A percentile compares a stretch with the other conserved stretches of the same genome.
phyloP scores from a whole-genome alignment of 306 rosid genomes.

The Gillenia trifoliata region DNA sequence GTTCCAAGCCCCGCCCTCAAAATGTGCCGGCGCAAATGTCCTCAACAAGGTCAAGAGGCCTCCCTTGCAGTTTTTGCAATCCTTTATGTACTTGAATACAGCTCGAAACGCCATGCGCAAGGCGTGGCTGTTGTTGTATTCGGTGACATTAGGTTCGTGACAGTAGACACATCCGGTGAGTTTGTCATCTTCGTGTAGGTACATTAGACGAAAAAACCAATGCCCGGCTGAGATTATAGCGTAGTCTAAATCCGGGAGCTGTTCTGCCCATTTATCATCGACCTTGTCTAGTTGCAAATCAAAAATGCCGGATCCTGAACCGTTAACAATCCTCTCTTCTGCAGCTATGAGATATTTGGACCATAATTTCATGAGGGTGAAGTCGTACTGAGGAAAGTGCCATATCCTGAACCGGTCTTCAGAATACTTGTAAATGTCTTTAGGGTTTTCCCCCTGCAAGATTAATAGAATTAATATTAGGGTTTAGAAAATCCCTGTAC shows the following conservation, averaged over 20 bases:
- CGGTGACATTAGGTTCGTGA: constrained; percentile 38
- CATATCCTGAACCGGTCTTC: constrained; percentile 64
- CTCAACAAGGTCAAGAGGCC: constrained; percentile 48
- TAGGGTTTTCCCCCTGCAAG: constrained; percentile 64
- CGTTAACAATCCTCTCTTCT: constrained; percentile 61
- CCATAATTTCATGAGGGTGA: constrained; percentile 70
- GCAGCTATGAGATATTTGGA: constrained; percentile 57
- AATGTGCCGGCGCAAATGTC: constrained; percentile 85
- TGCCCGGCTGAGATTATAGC: constrained; percentile 65
- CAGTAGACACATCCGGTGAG: constrained; percentile 64
- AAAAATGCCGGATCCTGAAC: constrained; percentile 53
- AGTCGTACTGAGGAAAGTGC: constrained; percentile 55
- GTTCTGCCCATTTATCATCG: constrained; percentile 46
- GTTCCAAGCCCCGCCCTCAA: constrained; percentile 75
- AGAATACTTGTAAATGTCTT: constrained; percentile 58
- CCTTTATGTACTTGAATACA: constrained; percentile 36
- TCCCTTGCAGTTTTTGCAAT: constrained; percentile 35
- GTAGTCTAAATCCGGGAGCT: constrained; percentile 57
- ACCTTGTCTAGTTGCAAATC: constrained; percentile 56
- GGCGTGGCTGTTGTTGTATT: constrained; percentile 25
- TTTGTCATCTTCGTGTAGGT: constrained; percentile 34
- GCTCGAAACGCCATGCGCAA: constrained; percentile 49
- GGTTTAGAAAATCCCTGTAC: neutral
- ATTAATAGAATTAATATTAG: neutral
- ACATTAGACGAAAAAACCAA: constrained; percentile 71